A percentile compares a stretch with the other conserved stretches of the same genome.
These are phyloP conservation scores for sorghum (Sorghum bicolor) DNA, from an alignment of 176 grass and related monocot species.

Conservation along the genomic window Sorghum_bicolor_NCBIv3 NC_012875.2:51882001-51882500, in stretches of 20 bases:
- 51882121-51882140: background rate
- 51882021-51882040: background rate
- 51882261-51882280: background rate
- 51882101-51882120: background rate
- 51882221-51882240: background rate
- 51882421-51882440: background rate
- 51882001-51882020: background rate
- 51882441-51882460: background rate
- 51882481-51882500: background rate
- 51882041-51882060: background rate
- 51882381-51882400: background rate
- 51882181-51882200: background rate
- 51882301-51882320: background rate
- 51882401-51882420: background rate
- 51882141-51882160: background rate
- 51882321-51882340: background rate
- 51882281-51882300: background rate
- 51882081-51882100: background rate
- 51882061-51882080: too few species aligned
- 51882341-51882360: background rate
- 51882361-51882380: background rate
- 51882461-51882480: background rate
- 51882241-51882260: conserved; percentile 8
- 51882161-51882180: background rate
- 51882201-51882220: conserved; percentile 9